Conservation (phyloP, 139 green algal genomes). For the Pleodorina starrii region DNA sequence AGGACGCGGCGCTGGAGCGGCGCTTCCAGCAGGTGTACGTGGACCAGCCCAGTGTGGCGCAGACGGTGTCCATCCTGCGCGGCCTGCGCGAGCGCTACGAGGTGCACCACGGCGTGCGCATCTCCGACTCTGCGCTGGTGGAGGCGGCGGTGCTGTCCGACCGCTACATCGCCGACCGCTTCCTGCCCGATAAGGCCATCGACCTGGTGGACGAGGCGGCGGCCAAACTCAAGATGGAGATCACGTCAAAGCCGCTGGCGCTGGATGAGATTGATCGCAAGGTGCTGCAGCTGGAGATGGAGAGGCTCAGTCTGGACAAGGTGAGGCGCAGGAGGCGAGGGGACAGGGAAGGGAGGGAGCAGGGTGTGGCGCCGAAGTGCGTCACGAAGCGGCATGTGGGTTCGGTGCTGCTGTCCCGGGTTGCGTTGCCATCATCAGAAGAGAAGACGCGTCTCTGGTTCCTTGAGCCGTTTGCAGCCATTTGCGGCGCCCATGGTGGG, state of each 20-base stretch:
- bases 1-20: conserved; percentile 97
- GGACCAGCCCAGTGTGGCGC: conserved; percentile 91
- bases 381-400: no score
- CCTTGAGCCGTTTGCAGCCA: no score
- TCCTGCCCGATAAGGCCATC: conserved; percentile 86
- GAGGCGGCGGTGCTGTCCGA: conserved; percentile 94
- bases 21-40: conserved; percentile 96
- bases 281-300: conserved; percentile 92
- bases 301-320: conserved; percentile 73
- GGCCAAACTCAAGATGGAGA: conserved; percentile 99
- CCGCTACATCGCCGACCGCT: conserved; percentile 88
- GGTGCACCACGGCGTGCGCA: conserved; percentile 98
- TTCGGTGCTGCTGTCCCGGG: no score
- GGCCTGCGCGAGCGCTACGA: conserved; percentile 97
- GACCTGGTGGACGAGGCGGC: conserved; percentile 97
- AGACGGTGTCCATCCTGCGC: conserved; percentile 97
- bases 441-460: no score
- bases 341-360: no score
- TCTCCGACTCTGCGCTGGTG: conserved; percentile 95
- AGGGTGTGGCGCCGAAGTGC: no score
- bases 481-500: no score
- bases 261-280: conserved; percentile 97
- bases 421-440: no score
- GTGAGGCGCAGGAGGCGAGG: background rate
- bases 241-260: conserved; percentile 95